Percentiles rank a stretch among this genome's conserved stretches.
Evolutionary conservation across 208 protist species (phyloP).

Genomic region (Leishmania braziliensis): DNA sequence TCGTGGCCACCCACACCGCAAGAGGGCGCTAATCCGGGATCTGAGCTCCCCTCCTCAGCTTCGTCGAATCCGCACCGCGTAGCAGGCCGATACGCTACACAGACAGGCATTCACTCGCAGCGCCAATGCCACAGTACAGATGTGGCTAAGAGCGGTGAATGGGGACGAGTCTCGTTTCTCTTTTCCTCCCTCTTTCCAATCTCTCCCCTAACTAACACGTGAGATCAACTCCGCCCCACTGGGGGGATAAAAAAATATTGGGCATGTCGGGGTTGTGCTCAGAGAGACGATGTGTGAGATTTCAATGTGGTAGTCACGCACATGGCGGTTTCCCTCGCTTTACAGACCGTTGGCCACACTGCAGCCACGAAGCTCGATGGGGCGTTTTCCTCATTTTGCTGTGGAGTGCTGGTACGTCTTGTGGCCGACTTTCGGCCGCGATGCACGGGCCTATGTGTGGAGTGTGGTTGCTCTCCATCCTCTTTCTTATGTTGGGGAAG

Average conservation of each 20-base stretch:
- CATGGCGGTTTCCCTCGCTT: neutral
- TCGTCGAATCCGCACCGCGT: neutral
- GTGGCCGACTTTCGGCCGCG: too few relatives aligned
- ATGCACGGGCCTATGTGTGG: neutral
- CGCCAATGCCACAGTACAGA: neutral
- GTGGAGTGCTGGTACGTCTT: too few relatives aligned
- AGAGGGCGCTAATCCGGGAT: neutral
- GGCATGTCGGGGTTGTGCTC: neutral
- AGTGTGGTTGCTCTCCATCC: neutral
- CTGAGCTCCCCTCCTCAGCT: neutral
- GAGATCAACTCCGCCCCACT: neutral
- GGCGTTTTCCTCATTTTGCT: too few relatives aligned
- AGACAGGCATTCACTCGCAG: neutral
- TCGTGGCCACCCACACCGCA: neutral
- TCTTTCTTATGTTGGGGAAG: neutral
- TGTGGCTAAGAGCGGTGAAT: neutral
- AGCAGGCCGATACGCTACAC: neutral
- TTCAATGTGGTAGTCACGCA: neutral
- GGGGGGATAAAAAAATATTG: neutral
- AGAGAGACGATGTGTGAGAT: neutral
- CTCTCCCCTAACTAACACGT: neutral
- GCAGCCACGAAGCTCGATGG: neutral
- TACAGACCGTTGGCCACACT: neutral
- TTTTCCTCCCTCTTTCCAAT: conserved; percentile 3
- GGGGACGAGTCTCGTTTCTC: neutral